These are phyloP conservation scores for Aegilops longissima DNA, from an alignment of 176 grass and related monocot genomes.

Conservation along the genomic window DNA sequence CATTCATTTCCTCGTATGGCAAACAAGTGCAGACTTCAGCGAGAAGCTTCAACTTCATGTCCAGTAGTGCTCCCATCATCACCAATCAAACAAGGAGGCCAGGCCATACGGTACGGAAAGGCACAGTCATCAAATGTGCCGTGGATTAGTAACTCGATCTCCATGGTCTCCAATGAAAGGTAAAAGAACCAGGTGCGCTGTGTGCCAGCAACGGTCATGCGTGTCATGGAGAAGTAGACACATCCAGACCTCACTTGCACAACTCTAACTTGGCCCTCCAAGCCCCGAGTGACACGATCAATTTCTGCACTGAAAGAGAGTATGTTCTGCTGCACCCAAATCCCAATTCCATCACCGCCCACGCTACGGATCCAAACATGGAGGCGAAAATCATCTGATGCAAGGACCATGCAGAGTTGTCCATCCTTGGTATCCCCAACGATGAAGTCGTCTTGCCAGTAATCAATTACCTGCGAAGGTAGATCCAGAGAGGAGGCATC, in stretches of 20 bases:
- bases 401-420: background rate
- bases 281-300: background rate
- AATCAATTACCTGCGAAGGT: background rate
- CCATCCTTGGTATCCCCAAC: background rate
- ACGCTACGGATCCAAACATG: background rate
- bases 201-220: background rate
- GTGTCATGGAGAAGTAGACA: background rate
- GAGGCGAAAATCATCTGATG: background rate
- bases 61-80: background rate
- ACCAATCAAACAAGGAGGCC: background rate
- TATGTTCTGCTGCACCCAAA: background rate
- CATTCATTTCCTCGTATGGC: too few species aligned
- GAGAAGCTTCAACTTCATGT: background rate
- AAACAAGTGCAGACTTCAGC: background rate
- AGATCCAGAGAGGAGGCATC: background rate
- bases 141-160: background rate
- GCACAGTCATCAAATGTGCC: background rate
- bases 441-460: too few species aligned
- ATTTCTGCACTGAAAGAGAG: background rate
- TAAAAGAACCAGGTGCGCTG: background rate
- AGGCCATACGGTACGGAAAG: background rate
- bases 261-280: background rate
- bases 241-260: background rate
- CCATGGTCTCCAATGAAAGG: background rate
- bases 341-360: background rate